Base-by-base conservation (phyloP, 176 grass and related monocot genomes). In the Aegilops umbellulata region DNA sequence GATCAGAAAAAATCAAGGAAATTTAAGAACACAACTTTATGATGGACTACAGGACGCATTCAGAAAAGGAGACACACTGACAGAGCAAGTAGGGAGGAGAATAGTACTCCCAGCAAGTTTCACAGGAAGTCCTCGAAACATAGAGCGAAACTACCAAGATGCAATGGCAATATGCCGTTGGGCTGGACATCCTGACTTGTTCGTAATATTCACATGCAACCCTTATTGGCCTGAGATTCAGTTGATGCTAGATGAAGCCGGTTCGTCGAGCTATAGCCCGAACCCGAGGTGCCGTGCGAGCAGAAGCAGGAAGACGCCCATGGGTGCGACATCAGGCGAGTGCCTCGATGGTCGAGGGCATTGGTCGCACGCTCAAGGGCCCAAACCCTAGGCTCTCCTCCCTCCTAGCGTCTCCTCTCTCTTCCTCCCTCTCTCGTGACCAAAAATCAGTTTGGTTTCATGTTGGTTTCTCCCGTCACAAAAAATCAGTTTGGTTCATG, bases 101-200 rank as follows among this genome's bases (percentile, higher is more conserved):
- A 79, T 75, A 35, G 29, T 92, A 30, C 41, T 92, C 1, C 71
- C 82, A 38, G 53, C 90, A 57, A 80, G 34, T 63, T 81, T 65
- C 70, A 30, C 19, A 22, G 86, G 78, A 14, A 79, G 83, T 39
- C 71, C 79, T 23, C 38, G 83, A 74, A 79, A 80, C 44, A 85
- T 38, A 70, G 67, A 70, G 67, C 67, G 36, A 9, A 70, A 70
- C 32, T 38, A 70, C 67, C 67, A 70, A 70, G 67, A 70, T 70
- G 67, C 19, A 0, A 38, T 70, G 34, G 20, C 16, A 39, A 39
- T 70, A 70, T 70, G 34, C 67, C 34, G 67, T 38, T 70, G 67
- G 67, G 67, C 67, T 70, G 67, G 67, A 70, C 4, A 11, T 12
- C 19, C 67, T 22, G 67, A 70, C 20, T 38, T 70, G 67, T 70